phyloP scores from a whole-genome alignment of 768 basidiomycete species.

The Pleurotus eryngii region DNA sequence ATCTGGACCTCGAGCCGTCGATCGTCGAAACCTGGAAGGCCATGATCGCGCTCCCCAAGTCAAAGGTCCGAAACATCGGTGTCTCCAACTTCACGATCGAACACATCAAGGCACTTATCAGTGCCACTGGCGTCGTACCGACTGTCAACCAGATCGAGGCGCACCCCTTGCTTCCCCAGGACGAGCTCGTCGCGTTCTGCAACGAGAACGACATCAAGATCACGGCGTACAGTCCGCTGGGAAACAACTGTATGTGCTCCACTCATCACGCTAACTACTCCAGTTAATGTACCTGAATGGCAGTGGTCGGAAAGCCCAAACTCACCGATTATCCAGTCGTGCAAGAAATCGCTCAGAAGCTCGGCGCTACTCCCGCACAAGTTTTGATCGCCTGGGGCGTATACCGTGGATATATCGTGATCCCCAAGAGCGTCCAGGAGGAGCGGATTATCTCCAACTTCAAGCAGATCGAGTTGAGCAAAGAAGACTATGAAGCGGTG shows the following conservation, averaged over 20 bases:
- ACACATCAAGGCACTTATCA: constrained; percentile 63
- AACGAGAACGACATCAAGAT: constrained; percentile 69
- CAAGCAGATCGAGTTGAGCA: constrained; percentile 62
- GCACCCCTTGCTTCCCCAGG: constrained; percentile 77
- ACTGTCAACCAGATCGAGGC: constrained; percentile 72
- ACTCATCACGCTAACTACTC: background rate
- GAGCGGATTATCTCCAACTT: constrained; percentile 76
- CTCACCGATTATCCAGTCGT: constrained; percentile 68
- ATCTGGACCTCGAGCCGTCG: constrained; percentile 54
- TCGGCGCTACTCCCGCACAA: constrained; percentile 70
- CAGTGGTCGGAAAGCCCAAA: constrained; percentile 59
- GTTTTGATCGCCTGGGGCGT: constrained; percentile 82
- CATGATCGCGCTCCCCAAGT: constrained; percentile 65
- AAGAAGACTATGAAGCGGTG: constrained; percentile 66
- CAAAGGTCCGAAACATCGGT: constrained; percentile 66
- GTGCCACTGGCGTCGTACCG: constrained; percentile 71
- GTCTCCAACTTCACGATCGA: constrained; percentile 79
- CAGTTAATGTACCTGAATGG: background rate
- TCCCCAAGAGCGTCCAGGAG: constrained; percentile 79
- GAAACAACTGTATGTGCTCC: constrained; percentile 63
- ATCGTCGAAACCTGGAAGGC: constrained; percentile 85
- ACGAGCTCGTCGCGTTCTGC: constrained; percentile 68
- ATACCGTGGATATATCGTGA: constrained; percentile 73
- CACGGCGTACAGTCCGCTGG: constrained; percentile 66
- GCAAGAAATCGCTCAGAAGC: constrained; percentile 56